Conservation (phyloP, 441 rosid genomes). For the Adansonia madagascariensis region DNA sequence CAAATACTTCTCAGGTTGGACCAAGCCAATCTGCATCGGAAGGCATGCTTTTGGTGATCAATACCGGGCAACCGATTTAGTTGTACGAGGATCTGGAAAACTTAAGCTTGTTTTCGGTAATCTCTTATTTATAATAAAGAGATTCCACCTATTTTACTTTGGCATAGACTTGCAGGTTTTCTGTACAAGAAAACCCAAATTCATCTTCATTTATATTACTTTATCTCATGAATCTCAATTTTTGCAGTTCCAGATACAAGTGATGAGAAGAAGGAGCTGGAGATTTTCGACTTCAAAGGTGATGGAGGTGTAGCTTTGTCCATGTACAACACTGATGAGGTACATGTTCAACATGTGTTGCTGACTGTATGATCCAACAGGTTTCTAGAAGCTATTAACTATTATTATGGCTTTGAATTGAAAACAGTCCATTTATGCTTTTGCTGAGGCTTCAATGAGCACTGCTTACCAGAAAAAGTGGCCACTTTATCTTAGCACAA, state of each 20-base stretch:
- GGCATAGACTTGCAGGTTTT: neutral
- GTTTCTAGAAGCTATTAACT: conserved; percentile 19
- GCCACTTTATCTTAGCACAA: conserved; percentile 97
- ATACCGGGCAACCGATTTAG: conserved; percentile 79
- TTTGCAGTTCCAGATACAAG: conserved; percentile 61
- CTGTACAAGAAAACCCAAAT: neutral
- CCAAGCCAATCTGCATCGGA: conserved; percentile 93
- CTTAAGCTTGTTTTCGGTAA: conserved; percentile 80
- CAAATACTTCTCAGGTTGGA: conserved; percentile 65
- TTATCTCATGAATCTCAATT: conserved; percentile 24
- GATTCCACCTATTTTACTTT: neutral
- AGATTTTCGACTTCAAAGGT: conserved; percentile 66
- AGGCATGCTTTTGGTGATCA: conserved; percentile 98
- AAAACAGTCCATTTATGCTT: conserved; percentile 78
- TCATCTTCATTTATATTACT: neutral
- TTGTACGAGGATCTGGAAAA: conserved; percentile 74
- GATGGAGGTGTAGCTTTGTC: conserved; percentile 86
- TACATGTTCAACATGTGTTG: conserved; percentile 28
- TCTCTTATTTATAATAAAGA: conserved; percentile 1
- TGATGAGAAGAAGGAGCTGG: conserved; percentile 55
- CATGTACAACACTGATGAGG: conserved; percentile 91
- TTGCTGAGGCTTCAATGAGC: conserved; percentile 92
- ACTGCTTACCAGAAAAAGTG: conserved; percentile 89
- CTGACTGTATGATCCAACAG: neutral
- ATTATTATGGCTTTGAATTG: conserved; percentile 29